These are phyloP conservation scores for Macrophomina tecta DNA, from an alignment of 2,329 filamentous ascomycete species.

Conservation along the genomic window DNA sequence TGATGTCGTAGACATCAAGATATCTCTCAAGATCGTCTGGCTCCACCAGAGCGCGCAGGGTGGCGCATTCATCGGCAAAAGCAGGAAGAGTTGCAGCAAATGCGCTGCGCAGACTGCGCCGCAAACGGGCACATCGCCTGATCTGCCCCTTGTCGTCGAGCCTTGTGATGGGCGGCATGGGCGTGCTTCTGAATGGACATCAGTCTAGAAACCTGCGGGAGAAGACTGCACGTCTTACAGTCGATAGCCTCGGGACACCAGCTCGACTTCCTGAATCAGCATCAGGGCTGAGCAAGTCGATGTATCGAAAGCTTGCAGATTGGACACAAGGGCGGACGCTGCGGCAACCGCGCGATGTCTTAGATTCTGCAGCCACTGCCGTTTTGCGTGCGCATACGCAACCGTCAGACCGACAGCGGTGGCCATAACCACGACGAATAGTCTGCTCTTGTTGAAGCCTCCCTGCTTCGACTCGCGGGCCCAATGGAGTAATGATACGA, in stretches of 20 bases:
- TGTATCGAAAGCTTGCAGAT: constrained; percentile 81
- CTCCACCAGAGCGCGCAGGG: constrained; percentile 75
- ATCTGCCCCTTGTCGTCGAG: constrained; percentile 83
- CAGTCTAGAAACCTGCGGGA: constrained; percentile 33
- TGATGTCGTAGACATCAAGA: constrained; percentile 70
- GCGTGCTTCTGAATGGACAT: constrained; percentile 70
- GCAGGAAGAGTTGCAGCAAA: constrained; percentile 73
- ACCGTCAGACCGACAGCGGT: constrained; percentile 61
- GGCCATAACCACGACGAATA: constrained; percentile 53
- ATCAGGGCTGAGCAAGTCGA: constrained; percentile 76
- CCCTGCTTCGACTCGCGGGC: constrained; percentile 59
- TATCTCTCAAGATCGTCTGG: constrained; percentile 88
- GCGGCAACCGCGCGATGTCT: constrained; percentile 75
- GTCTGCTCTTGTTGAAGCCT: constrained; percentile 63
- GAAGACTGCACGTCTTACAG: constrained; percentile 61
- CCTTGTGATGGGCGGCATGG: constrained; percentile 88
- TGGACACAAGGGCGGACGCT: constrained; percentile 71
- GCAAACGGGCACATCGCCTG: constrained; percentile 79
- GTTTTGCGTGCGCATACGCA: constrained; percentile 74
- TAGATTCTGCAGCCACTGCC: constrained; percentile 82
- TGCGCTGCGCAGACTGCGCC: constrained; percentile 73
- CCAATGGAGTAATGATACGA: constrained; percentile 76
- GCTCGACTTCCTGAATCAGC: constrained; percentile 91
- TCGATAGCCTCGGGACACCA: constrained; percentile 88
- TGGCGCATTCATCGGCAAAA: constrained; percentile 72